Evolutionary conservation across 2,329 filamentous ascomycete genomes (phyloP).

Genomic region (Fusarium verticillioides): DNA sequence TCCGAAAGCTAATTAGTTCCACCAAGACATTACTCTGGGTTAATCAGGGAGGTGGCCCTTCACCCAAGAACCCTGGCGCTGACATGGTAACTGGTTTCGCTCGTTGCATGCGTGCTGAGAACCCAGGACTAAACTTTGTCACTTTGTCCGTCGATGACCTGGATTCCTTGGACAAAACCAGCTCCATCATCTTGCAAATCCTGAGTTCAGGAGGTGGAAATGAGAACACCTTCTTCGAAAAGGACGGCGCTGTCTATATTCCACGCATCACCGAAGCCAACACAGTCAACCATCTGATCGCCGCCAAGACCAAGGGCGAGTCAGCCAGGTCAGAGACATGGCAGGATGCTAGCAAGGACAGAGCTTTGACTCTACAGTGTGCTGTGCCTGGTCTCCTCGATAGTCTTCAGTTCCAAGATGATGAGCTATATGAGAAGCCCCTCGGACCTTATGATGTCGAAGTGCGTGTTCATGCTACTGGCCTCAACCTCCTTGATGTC

Average conservation of each 20-base stretch:
- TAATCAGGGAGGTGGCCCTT: not conserved
- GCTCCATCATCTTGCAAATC: not conserved
- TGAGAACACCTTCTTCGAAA: constrained; percentile 4
- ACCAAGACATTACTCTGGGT: not conserved
- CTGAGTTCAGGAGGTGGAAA: not conserved
- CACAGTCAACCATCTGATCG: constrained; percentile 2
- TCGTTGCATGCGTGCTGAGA: constrained; percentile 7
- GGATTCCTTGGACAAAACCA: not conserved
- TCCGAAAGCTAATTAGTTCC: not conserved
- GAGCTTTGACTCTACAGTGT: not conserved
- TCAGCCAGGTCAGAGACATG: not conserved
- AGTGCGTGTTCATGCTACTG: not conserved
- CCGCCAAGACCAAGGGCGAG: not conserved
- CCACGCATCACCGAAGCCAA: constrained; percentile 4
- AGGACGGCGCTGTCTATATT: not conserved
- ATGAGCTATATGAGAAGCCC: constrained; percentile 3
- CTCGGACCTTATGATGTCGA: constrained; percentile 5
- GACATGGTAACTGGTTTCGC: constrained; percentile 8
- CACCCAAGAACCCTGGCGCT: not conserved
- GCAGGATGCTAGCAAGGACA: not conserved
- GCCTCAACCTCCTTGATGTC: constrained; percentile 1
- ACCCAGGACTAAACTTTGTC: not conserved
- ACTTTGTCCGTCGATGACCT: not conserved
- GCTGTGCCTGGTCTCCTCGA: constrained; percentile 7
- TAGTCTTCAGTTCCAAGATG: constrained; percentile 6